Conservation (phyloP, 2,329 filamentous ascomycete genomes). For the Endocalyx cinctus region DNA sequence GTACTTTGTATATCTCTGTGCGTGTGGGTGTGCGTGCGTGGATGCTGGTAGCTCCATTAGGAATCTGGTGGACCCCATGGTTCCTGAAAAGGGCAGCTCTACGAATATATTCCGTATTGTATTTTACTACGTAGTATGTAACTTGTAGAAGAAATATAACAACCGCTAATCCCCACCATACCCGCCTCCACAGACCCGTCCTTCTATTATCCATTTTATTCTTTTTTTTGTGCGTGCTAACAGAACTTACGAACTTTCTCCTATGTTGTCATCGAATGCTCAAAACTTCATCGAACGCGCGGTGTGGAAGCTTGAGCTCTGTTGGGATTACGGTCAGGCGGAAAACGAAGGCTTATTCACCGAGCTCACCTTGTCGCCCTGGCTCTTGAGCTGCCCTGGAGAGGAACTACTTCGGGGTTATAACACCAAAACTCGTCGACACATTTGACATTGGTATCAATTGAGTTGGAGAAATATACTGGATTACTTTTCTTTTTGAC, state of each 20-base stretch:
- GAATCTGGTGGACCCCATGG: slow-evolving; percentile 1
- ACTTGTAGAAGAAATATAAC: slow-evolving; percentile 4
- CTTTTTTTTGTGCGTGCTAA: slow-evolving; percentile 11
- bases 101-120: background rate
- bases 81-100: slow-evolving; percentile 1
- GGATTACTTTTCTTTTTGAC: too few species aligned
- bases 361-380: too few species aligned
- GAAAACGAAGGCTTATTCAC: background rate
- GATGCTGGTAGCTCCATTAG: slow-evolving; percentile 1
- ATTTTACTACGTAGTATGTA: background rate
- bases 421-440: too few species aligned
- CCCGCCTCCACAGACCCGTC: slow-evolving; percentile 19
- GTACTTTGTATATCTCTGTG: too few species aligned
- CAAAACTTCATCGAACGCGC: slow-evolving; percentile 17
- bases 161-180: slow-evolving; percentile 6
- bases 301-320: slow-evolving; percentile 16
- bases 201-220: slow-evolving; percentile 11
- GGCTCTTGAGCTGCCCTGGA: too few species aligned
- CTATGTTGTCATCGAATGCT: slow-evolving; percentile 17
- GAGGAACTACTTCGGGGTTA: too few species aligned
- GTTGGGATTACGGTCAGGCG: slow-evolving; percentile 5
- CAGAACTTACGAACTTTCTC: slow-evolving; percentile 15
- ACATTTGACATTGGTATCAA: too few species aligned
- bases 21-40: too few species aligned
- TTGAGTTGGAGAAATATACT: too few species aligned